These are phyloP conservation scores for Amaranthus tricolor DNA, from an alignment of 179 eudicot genomes.

Conservation along the genomic window DNA sequence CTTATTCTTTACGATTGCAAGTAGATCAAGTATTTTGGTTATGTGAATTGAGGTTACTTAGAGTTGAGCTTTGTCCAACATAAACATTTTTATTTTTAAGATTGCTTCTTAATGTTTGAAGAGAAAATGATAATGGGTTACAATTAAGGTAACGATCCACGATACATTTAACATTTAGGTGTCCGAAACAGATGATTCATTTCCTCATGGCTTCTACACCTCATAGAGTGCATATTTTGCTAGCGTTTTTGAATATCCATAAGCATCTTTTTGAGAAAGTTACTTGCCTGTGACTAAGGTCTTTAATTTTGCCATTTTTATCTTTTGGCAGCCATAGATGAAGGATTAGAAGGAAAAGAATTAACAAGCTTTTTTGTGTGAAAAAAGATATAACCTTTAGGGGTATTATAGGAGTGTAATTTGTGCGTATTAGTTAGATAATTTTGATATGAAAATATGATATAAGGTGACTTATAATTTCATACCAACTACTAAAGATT, in stretches of 20 bases:
- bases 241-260: constrained; percentile 51
- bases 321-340: constrained; percentile 44
- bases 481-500: constrained; percentile 31
- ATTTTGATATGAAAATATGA: neutral
- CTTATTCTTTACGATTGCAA: constrained; percentile 38
- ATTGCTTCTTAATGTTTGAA: neutral
- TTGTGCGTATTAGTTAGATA: constrained; percentile 1
- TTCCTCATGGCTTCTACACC: constrained; percentile 42
- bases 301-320: constrained; percentile 48
- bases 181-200: constrained; percentile 44
- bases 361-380: constrained; percentile 14
- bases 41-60: constrained; percentile 39
- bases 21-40: constrained; percentile 32
- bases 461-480: constrained; percentile 4
- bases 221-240: constrained; percentile 54
- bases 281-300: constrained; percentile 44
- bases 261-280: constrained; percentile 54
- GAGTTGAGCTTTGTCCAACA: constrained; percentile 17
- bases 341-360: neutral
- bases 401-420: constrained; percentile 27
- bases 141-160: constrained; percentile 34
- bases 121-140: neutral
- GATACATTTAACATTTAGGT: constrained; percentile 43
- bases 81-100: constrained; percentile 16
- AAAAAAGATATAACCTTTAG: neutral